Base-by-base conservation (phyloP, 768 basidiomycete species). In the Steccherinum ochraceum region DNA sequence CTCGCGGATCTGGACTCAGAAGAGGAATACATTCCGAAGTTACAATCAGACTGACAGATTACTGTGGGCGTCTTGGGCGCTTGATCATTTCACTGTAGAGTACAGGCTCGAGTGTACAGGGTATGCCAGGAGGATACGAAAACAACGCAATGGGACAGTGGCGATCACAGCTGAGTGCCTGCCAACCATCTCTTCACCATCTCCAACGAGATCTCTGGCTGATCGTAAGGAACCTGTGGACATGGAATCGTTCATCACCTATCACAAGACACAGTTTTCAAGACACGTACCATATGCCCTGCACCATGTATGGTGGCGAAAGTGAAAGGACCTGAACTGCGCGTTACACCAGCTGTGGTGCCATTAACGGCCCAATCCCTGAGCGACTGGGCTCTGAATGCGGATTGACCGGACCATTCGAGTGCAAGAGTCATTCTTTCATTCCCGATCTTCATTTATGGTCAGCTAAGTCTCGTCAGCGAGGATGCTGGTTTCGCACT, bases 281-380 rank as follows among this genome's bases (percentile, higher is more conserved):
- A n/a, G n/a, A n/a, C n/a, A 27, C 53, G 41, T 40, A 83, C 84
- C 81, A 85, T 83, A 68, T 89, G 87, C 11, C 87, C 87, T 16
- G 84, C 87, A 5, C 73, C 82, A 35, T 74, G 64, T 39, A 86
- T 68, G 0, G 78, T 84, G 11, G 74, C 77, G 62, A 81, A 86
- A n/a, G 81, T 84, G 48, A 90, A 65, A 10, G 78, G 78, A 3
- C 72, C 73, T 23, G 71, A 73, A 44, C 69, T 72, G 59, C 81
- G 77, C 24, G 76, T 79, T 57, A 67, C 65, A 5, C 86, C 86
- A 0, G 73, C 84, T 10, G 62, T 58, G 11, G 46, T 16, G 2
- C 76, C 81, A 44, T 76, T 68, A 10, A 86, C 72, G 1, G 58
- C 57, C 84, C 84, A 88, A 7, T 79, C 69, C 25, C 69, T 66